Conservation (phyloP, 139 green algal genomes). For the Coelastrella sp. region DNA sequence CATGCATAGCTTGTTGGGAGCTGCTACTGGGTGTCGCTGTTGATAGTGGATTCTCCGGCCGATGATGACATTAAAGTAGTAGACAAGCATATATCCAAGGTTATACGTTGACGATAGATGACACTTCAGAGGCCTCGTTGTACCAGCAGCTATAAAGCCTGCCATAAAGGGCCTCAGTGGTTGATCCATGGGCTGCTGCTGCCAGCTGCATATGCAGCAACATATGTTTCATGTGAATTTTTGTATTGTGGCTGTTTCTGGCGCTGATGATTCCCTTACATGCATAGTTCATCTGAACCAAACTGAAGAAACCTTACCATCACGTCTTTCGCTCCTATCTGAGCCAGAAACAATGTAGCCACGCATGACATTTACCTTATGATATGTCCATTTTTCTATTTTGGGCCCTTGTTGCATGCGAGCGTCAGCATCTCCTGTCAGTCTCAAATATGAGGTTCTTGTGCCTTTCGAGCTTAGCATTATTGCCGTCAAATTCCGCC, state of each 20-base stretch:
- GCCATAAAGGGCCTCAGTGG: not conserved
- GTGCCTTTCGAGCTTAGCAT: too few species aligned
- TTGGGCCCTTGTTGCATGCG: not conserved
- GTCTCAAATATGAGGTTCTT: too few species aligned
- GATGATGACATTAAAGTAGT: constrained; percentile 11
- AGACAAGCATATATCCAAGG: constrained; percentile 58
- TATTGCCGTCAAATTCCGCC: too few species aligned
- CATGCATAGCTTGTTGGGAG: not conserved
- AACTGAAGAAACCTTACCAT: constrained; percentile 45
- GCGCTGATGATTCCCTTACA: constrained; percentile 54
- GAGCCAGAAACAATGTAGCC: constrained; percentile 39
- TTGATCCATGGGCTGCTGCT: not conserved
- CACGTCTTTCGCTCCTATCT: constrained; percentile 68
- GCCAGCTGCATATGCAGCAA: not conserved
- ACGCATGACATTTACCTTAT: not conserved
- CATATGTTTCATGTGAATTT: not conserved
- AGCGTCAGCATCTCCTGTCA: too few species aligned
- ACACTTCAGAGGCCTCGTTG: constrained; percentile 36
- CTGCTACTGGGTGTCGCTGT: not conserved
- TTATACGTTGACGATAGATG: constrained; percentile 37
- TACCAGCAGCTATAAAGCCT: not conserved
- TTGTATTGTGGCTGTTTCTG: not conserved
- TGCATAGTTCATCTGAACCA: constrained; percentile 63
- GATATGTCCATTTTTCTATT: not conserved
- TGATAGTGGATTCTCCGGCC: not conserved